Percentiles rank a stretch among this genome's conserved stretches.
These are phyloP conservation scores for Berberis vulgaris DNA, from an alignment of 164 flowering plant genomes.

Conservation along the genomic window DNA sequence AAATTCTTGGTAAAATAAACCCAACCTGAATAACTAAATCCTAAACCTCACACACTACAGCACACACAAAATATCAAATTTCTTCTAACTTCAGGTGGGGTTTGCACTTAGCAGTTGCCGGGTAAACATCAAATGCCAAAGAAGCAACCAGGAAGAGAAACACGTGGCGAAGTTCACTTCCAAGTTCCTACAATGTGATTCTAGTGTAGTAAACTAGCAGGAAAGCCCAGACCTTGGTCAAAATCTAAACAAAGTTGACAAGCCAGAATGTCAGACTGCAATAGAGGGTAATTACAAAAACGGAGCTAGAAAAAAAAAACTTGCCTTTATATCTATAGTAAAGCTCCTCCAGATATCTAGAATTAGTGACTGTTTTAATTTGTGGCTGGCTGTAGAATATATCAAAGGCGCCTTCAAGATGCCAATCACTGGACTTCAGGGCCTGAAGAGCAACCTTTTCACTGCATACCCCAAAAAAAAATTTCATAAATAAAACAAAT, in stretches of 20 bases:
- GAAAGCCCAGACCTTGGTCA: neutral
- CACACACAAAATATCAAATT: too few relatives aligned
- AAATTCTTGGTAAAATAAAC: too few relatives aligned
- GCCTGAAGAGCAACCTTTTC: slow-evolving; percentile 76
- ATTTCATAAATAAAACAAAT: too few relatives aligned
- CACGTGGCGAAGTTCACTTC: too few relatives aligned
- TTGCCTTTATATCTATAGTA: slow-evolving; percentile 87
- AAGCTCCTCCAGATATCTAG: slow-evolving; percentile 85
- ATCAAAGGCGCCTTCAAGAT: slow-evolving; percentile 93
- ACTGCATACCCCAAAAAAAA: slow-evolving; percentile 28
- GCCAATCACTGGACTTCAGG: slow-evolving; percentile 86
- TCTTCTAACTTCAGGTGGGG: too few relatives aligned
- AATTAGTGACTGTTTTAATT: slow-evolving; percentile 50
- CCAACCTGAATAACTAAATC: too few relatives aligned
- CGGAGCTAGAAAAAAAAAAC: neutral
- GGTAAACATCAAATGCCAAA: too few relatives aligned
- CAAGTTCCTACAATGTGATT: too few relatives aligned
- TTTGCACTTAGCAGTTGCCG: too few relatives aligned
- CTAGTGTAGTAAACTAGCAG: too few relatives aligned
- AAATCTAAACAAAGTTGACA: neutral
- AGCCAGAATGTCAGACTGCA: neutral
- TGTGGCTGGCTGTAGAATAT: slow-evolving; percentile 89
- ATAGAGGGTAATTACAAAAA: neutral
- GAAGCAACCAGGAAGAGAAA: too few relatives aligned
- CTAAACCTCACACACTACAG: too few relatives aligned